Base-by-base conservation (phyloP, 345 rosid genomes). In the Bruguiera sexangula region DNA sequence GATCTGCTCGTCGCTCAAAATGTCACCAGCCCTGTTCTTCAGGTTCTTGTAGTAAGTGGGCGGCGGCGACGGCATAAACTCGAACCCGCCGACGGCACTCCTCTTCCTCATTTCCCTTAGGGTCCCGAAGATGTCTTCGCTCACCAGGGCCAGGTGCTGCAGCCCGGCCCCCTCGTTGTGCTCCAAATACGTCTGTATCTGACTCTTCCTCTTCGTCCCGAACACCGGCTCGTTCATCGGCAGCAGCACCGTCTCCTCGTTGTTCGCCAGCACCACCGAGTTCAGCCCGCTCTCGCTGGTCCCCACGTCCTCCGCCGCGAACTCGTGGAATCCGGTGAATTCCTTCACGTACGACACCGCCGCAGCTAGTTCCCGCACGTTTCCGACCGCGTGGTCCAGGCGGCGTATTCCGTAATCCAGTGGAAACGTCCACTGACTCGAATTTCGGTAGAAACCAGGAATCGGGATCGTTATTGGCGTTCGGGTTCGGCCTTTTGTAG, bases 41-140 rank as follows among this genome's bases (percentile, higher is more conserved):
- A 91, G 62, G 51, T 93, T 93, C 80, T 75, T 68, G 62, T 91
- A 91, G 29, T 93, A 93, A 27, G 92, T 91, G 6, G 92, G 91
- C 4, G 97, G 98, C 62, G 98, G 98, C 8, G 92, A 81, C 6
- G 98, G 97, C 97, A 93, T 93, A 77, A 91, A 93, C 62, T 93
- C 98, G 51, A 93, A 93, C 0, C 97, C 97, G 6, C 98, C 98
- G 0, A 91, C 78, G 18, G 80, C 65, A 22, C 91, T 86, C 39
- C 98, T 78, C 85, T 81, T 85, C 73, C 87, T 66, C 98, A 93
- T 93, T 79, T 91, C 97, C 66, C 97, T 85, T 20, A 91, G 61
- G 0, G 98, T 89, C 65, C 73, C 77, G 73, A 93, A 91, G 11
- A 93, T 93, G 61, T 91, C 92, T 75, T 84, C 91, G 27, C 84